phyloP scores from a whole-genome alignment of 139 green algal genomes.

The Trebouxia sp. region DNA sequence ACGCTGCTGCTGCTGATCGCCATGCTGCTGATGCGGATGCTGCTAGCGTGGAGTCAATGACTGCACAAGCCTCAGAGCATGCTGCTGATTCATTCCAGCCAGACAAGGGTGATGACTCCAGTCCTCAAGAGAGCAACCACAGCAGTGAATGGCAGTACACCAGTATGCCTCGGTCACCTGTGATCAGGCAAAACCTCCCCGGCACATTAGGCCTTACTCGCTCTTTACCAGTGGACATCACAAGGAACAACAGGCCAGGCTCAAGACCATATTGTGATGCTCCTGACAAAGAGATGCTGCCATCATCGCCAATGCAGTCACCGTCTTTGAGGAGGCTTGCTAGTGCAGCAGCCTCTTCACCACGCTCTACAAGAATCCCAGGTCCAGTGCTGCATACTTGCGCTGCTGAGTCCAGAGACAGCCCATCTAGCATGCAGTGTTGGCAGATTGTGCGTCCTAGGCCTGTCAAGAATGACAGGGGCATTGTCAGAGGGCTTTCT shows the following conservation, averaged over 20 bases:
- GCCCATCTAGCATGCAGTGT: slow-evolving; percentile 27
- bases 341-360: not conserved
- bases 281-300: not conserved
- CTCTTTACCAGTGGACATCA: not conserved
- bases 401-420: not conserved
- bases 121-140: no score
- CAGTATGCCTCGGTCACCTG: no score
- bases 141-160: no score
- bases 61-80: not conserved
- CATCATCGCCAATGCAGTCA: not conserved
- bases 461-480: not conserved
- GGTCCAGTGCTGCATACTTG: not conserved
- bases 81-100: no score
- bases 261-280: not conserved
- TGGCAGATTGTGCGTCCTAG: slow-evolving; percentile 32
- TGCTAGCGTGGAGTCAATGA: not conserved
- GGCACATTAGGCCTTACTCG: not conserved
- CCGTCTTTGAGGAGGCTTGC: not conserved
- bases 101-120: no score
- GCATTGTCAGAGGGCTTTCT: not conserved
- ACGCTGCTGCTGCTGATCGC: not conserved
- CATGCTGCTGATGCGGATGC: not conserved
- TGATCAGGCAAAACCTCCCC: no score
- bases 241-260: no score
- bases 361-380: not conserved